phyloP scores from a whole-genome alignment of 352 stramenopile species.

The Globisporangium perplexum region DNA sequence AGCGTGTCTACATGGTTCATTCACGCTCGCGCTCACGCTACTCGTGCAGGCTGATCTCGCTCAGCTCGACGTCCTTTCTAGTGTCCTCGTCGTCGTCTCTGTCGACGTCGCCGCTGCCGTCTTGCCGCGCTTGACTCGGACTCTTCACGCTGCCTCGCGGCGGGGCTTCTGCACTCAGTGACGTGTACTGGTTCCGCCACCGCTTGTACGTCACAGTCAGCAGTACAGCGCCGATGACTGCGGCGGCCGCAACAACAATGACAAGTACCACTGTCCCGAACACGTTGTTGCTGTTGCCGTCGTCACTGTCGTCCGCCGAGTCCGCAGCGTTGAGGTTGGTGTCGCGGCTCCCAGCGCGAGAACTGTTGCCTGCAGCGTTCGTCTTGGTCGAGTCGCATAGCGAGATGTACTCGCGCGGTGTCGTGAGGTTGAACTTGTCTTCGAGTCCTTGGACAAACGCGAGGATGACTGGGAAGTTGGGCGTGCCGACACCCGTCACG shows the following conservation, averaged over 20 bases:
- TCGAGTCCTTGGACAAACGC: conserved; percentile 47
- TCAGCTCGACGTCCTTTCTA: conserved; percentile 28
- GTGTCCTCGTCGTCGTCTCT: conserved; percentile 2
- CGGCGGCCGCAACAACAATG: conserved; percentile 22
- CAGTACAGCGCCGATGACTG: conserved; percentile 24
- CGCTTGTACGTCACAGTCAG: conserved; percentile 34
- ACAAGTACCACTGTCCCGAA: conserved; percentile 33
- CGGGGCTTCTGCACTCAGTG: conserved; percentile 21
- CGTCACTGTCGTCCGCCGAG: not conserved
- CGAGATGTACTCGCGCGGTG: conserved; percentile 4
- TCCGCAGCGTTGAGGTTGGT: conserved; percentile 1
- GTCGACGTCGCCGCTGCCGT: conserved; percentile 11
- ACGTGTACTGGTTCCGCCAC: conserved; percentile 56
- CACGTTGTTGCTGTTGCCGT: conserved; percentile 17
- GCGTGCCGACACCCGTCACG: conserved; percentile 75
- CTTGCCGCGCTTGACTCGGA: conserved; percentile 16
- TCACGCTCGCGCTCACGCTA: not conserved
- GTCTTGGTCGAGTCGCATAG: conserved; percentile 2
- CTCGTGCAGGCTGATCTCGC: conserved; percentile 50
- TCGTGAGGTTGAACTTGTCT: conserved; percentile 43
- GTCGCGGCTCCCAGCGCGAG: not conserved
- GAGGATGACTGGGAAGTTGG: conserved; percentile 71
- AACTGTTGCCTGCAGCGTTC: not conserved
- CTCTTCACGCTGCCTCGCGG: conserved; percentile 1
- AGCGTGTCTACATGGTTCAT: not conserved